phyloP scores from a whole-genome alignment of 208 protist species.

The Entamoeba histolytica region DNA sequence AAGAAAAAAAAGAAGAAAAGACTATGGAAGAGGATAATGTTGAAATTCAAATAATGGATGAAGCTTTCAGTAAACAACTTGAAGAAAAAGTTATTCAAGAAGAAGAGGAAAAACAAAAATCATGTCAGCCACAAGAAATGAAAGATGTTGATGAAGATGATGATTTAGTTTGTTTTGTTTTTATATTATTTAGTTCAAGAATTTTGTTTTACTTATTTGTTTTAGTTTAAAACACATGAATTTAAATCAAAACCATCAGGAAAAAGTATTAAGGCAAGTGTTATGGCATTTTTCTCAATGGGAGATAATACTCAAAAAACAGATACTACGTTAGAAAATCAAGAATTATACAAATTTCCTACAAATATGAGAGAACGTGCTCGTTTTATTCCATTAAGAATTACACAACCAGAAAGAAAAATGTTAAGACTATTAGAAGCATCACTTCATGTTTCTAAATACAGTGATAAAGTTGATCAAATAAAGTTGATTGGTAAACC shows the following conservation, averaged over 20 bases:
- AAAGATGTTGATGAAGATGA: too few relatives aligned
- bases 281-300: background rate
- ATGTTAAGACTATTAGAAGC: background rate
- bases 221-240: background rate
- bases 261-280: background rate
- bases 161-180: too few relatives aligned
- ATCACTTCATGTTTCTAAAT: background rate
- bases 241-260: background rate
- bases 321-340: background rate
- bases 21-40: too few relatives aligned
- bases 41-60: too few relatives aligned
- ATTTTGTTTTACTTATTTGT: too few relatives aligned
- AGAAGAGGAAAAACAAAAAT: too few relatives aligned
- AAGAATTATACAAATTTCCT: background rate
- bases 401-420: background rate
- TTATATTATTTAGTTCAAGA: too few relatives aligned
- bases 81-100: too few relatives aligned
- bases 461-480: background rate
- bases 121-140: too few relatives aligned
- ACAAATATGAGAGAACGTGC: background rate
- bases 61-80: too few relatives aligned
- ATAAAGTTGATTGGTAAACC: background rate
- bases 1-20: too few relatives aligned
- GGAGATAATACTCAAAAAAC: background rate
- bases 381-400: background rate